Evolutionary conservation across 805 yeast species (phyloP), one percentile per base, ranked within the genome.

Genomic region (Millerago galiae): DNA sequence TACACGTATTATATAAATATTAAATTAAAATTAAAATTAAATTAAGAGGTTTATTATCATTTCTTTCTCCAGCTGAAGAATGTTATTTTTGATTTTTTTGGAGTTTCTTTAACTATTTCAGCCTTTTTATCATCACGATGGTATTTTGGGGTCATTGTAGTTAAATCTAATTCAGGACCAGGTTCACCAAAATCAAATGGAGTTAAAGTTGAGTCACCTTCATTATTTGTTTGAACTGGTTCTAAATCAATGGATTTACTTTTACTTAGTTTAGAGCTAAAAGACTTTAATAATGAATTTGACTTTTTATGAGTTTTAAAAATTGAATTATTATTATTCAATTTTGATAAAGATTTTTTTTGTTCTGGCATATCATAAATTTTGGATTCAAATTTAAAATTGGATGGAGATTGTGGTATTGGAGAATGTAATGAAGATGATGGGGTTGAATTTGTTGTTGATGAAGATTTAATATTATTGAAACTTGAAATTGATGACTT

Each of bases 81-180:
- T 11, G 36, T 42, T 35, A 40, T 48, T 26, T 43, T 42, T 2
- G 41, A 17, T 26, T 38, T 41, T 29, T 38, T 40, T n/a, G 36
- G 38, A 8, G 27, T 37, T 17, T 40, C 42, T 10, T 38, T 38
- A 14, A 28, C n/a, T n/a, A n/a, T n/a, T n/a, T n/a, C n/a, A n/a
- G n/a, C 24, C 12, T 37, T 14, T 11, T 55, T 90, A 81, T 51
- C 93, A 82, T 56, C 86, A 79, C 49, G 95, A 83, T 48, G 41
- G 14, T 38, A 43, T 40, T 49, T 54, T 39, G 57, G 54, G 0
- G 52, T 51, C 55, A 48, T 54, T 10, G 58, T 53, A 3, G 50
- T 45, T 30, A 52, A 33, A 35, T 56, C 58, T 16, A 56, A 38
- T 9, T 47, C 54, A 10, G 61, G 61, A 10, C 60, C 60, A 6